phyloP scores from a whole-genome alignment of 176 grass and related monocot species.

The Panicum miliaceum region DNA sequence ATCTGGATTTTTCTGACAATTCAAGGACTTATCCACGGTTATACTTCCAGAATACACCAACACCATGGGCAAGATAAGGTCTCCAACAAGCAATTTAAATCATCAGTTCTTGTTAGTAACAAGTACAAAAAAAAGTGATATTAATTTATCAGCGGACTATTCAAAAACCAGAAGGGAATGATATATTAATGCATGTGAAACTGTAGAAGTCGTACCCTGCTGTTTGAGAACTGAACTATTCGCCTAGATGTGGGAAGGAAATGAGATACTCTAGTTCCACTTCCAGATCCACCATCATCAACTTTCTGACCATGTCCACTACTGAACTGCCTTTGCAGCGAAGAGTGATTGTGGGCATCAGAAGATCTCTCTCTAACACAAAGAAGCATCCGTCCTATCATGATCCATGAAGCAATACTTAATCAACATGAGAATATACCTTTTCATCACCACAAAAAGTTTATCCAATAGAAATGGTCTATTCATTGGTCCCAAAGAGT shows the following conservation, averaged over 20 bases:
- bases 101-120: background rate
- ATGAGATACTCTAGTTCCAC: slow-evolving; percentile 81
- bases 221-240: slow-evolving; percentile 97
- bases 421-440: slow-evolving; percentile 11
- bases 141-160: background rate
- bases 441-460: slow-evolving; percentile 15
- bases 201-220: slow-evolving; percentile 61
- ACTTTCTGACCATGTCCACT: slow-evolving; percentile 73
- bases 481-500: background rate
- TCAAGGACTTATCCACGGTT: background rate
- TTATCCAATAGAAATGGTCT: background rate
- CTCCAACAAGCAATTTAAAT: background rate
- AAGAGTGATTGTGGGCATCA: slow-evolving; percentile 71
- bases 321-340: slow-evolving; percentile 93
- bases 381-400: slow-evolving; percentile 89
- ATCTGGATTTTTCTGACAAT: background rate
- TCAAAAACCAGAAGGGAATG: background rate
- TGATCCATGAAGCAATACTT: background rate
- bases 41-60: background rate
- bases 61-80: background rate
- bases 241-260: slow-evolving; percentile 91
- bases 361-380: slow-evolving; percentile 81
- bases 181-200: slow-evolving; percentile 19
- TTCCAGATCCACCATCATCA: slow-evolving; percentile 58
- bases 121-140: background rate